Conservation (phyloP, 2,329 filamentous ascomycete genomes). For the Penicillium freii region DNA sequence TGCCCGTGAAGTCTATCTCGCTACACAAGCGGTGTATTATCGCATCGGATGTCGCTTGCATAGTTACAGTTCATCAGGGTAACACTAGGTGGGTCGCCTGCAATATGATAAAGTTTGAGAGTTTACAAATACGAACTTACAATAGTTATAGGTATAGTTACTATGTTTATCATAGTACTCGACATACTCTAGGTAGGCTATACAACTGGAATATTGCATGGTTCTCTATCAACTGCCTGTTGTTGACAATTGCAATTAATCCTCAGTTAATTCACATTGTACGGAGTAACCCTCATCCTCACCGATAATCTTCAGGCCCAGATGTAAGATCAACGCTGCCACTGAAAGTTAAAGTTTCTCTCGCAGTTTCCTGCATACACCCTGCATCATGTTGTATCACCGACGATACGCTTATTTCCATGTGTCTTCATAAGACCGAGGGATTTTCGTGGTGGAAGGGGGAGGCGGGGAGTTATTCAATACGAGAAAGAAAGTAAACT, state of each 20-base stretch:
- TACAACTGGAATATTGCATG: too few species aligned
- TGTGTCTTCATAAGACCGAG: not conserved
- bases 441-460: fast-evolving
- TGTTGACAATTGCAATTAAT: too few species aligned
- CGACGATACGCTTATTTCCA: not conserved
- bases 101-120: too few species aligned
- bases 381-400: not conserved
- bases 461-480: not conserved
- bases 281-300: not conserved
- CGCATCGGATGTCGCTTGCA: not conserved
- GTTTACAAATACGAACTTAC: too few species aligned
- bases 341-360: not conserved
- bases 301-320: not conserved
- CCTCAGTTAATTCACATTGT: too few species aligned
- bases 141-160: too few species aligned
- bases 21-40: not conserved
- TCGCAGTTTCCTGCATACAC: not conserved
- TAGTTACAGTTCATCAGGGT: not conserved
- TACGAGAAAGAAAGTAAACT: too few species aligned
- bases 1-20: too few species aligned
- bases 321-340: not conserved
- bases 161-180: too few species aligned
- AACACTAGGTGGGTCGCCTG: too few species aligned
- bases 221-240: too few species aligned
- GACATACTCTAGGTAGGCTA: too few species aligned